Evolutionary conservation across 2,329 filamentous ascomycete species (phyloP), one percentile per base, ranked within the genome.

Genomic region (Talaromyces sp.): DNA sequence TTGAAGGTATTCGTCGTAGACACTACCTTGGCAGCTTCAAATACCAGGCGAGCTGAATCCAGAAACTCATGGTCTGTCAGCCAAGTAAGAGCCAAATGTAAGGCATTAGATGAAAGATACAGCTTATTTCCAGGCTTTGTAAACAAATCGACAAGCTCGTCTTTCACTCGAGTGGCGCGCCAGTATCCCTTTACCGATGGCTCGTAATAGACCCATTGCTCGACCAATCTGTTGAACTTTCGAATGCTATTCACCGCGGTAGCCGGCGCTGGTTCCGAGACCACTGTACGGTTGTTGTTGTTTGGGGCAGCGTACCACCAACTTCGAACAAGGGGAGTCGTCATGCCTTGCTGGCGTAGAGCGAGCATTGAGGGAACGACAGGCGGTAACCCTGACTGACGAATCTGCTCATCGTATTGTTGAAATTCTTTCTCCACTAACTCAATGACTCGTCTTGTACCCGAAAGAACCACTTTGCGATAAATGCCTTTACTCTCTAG

Each of bases 1-100:
- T 83, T 83, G 68, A 78, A 82, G 6, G 78, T 80, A 45, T 80
- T 76, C 5, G 74, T 71, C 2, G 76, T 75, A 37, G 76, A 72
- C 27, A 78, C 68, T 54, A 76, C 70, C 60, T 79, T 74, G 65
- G 77, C 74, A 16, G 63, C 70, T 16, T 72, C 67, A 58, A 81
- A 77, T 7, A 83, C 67, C 1, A 64, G 41, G 41, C 74, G 74
- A 14, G 76, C 75, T 60, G 71, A 67, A 3, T 65, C 56, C 27
- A 79, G 70, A 35, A 72, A 71, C 39, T 76, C 73, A 52, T 74
- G 66, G 4, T 73, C 68, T 64, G 76, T 73, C 47, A 81, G 73
- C 65, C 72, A 83, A 22, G 67, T 67, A 52, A 83, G 69, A 9
- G 79, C 78, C 13, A 64, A 68, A 65, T 81, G 81, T 64, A 78